Percentiles rank a stretch among this genome's conserved stretches.
Evolutionary conservation across 2,329 filamentous ascomycete genomes (phyloP).

Genomic region (Ambrosiella xylebori): DNA sequence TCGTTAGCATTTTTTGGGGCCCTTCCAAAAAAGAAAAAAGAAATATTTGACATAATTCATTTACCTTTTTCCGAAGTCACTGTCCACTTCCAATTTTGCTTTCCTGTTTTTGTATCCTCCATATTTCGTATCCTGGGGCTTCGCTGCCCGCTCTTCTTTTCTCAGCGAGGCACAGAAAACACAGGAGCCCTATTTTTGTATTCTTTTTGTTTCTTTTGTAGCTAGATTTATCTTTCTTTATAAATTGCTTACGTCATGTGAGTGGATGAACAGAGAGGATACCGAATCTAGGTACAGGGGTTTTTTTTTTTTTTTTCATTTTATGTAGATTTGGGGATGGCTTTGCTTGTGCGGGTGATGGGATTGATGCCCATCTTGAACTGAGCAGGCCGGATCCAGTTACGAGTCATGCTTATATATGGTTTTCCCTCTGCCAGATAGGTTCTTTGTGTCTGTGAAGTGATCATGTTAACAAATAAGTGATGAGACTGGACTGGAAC

Average conservation of each 20-base stretch:
- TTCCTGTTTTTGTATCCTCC: background rate
- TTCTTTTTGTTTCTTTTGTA: no score
- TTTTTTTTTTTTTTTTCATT: background rate
- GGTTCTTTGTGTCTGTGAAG: background rate
- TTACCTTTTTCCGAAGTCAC: background rate
- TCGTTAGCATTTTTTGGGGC: conserved; percentile 3
- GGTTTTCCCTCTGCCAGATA: background rate
- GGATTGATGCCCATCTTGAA: conserved; percentile 1
- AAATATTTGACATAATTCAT: no score
- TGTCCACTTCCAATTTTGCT: background rate
- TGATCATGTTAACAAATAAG: no score
- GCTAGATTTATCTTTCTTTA: no score
- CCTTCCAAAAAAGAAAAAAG: no score
- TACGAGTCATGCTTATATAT: conserved; percentile 3
- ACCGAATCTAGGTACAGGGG: no score
- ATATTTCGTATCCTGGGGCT: background rate
- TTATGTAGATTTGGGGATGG: background rate
- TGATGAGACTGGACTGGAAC: no score
- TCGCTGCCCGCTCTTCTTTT: no score
- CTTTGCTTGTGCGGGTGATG: conserved; percentile 1
- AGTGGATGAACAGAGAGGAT: no score
- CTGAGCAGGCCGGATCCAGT: background rate
- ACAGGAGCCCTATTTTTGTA: no score
- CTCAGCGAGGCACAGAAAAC: no score
- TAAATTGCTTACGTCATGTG: no score